phyloP scores from a whole-genome alignment of 768 basidiomycete genomes.

The Mycena galopus region DNA sequence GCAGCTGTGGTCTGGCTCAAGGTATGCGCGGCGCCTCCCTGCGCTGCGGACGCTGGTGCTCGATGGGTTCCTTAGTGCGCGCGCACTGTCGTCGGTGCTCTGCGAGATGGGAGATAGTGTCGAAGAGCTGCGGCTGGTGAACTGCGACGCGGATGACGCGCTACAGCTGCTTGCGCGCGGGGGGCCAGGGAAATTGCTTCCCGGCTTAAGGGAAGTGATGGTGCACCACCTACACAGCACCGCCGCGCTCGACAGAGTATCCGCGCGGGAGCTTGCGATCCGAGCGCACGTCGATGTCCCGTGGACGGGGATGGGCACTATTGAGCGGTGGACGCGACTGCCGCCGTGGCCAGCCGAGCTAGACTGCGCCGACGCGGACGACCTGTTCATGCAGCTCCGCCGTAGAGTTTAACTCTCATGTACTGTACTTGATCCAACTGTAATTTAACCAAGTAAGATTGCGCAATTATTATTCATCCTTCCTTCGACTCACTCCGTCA shows the following conservation, averaged over 20 bases:
- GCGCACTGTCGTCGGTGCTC: background rate
- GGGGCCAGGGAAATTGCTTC: background rate
- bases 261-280: background rate
- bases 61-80: background rate
- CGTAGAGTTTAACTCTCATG: background rate
- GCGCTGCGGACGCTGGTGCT: constrained; percentile 18
- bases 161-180: background rate
- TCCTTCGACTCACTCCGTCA: background rate
- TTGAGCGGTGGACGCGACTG: constrained; percentile 19
- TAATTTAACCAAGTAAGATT: background rate
- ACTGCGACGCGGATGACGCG: constrained; percentile 27
- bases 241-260: background rate
- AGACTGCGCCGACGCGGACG: constrained; percentile 18
- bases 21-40: background rate
- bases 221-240: constrained; percentile 12
- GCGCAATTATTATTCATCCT: background rate
- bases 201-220: constrained; percentile 1
- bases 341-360: constrained; percentile 20
- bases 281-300: constrained; percentile 4
- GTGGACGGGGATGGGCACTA: background rate
- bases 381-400: constrained; percentile 30
- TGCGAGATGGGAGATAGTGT: background rate
- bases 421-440: background rate
- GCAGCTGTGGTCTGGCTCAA: background rate
- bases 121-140: constrained; percentile 18